Conservation (phyloP, 805 yeast genomes). For the Kazachstania martiniae region DNA sequence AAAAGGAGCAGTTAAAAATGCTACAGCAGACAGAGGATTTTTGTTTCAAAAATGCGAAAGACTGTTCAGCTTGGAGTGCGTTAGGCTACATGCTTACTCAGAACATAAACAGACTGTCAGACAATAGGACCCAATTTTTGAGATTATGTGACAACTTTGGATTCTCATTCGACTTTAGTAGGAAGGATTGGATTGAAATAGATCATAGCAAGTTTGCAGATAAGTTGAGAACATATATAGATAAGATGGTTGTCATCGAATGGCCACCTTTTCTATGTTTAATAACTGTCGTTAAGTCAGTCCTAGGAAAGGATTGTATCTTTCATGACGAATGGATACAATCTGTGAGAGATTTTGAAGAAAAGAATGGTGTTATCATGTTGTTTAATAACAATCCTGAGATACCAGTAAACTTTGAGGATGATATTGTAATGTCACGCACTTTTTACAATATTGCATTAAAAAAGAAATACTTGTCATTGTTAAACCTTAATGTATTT, state of each 20-base stretch:
- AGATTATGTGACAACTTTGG: too few relatives aligned
- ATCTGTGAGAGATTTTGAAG: constrained; percentile 9
- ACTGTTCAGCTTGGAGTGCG: constrained; percentile 30
- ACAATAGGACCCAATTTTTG: too few relatives aligned
- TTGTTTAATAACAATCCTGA: constrained; percentile 7
- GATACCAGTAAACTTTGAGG: constrained; percentile 3
- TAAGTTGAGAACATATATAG: too few relatives aligned
- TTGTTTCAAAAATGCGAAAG: constrained; percentile 20
- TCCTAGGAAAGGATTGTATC: neutral
- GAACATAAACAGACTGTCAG: too few relatives aligned
- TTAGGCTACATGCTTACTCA: constrained; percentile 13
- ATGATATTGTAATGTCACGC: constrained; percentile 1
- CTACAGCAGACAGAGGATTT: constrained; percentile 12
- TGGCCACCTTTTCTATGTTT: constrained; percentile 23
- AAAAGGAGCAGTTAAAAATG: constrained; percentile 6
- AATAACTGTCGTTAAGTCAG: constrained; percentile 2
- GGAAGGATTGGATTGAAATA: too few relatives aligned
- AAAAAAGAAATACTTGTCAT: too few relatives aligned
- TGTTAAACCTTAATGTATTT: too few relatives aligned
- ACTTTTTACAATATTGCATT: neutral
- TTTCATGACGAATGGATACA: constrained; percentile 9
- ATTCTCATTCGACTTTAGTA: too few relatives aligned
- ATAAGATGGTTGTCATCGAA: constrained; percentile 8
- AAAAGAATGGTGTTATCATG: constrained; percentile 3
- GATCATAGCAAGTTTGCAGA: too few relatives aligned